Evolutionary conservation across 805 yeast genomes (phyloP), one percentile per base, ranked within the genome.

Genomic region (Vanderwaltozyma tropicalis): DNA sequence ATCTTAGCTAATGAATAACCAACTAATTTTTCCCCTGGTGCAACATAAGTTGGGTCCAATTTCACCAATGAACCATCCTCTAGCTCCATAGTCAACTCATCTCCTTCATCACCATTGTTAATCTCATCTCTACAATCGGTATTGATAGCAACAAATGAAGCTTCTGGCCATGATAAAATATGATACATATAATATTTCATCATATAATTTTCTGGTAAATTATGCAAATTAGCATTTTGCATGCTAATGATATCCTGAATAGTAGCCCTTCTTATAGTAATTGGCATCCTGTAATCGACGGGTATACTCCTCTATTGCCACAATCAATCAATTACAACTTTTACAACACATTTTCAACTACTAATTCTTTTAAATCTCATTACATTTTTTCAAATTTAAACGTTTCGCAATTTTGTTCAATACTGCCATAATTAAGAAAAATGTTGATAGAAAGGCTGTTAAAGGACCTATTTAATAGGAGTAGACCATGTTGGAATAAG

Each of bases 1-100:
- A 92, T 84, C 61, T 92, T 92, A 1, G 95, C 95, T 46, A 92
- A 67, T 4, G 86, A 97, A 55, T 92, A 92, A 5, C 97, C 98
- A n/a, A 92, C 94, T 25, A 92, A 72, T 49, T 84, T 80, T 55
- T 84, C 95, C 21, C 80, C 80, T 15, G 69, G 68, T 5, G 49
- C 55, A 34, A 79, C 72, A 54, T 80, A 80, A 24, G 85, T 73
- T 6, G 82, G 68, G 48, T 77, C 83, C 18, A 76, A 71, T 46
- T 76, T 77, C 18, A 57, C 45, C 28, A 44, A 49, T 25, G 49
- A 41, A 9, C 50, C 50, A 8, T 37, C 42, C 0, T 48, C 49
- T 10, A 39, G 29, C 32, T 58, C 50, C 19, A 52, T 16, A 30
- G 53, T 43, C 14, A 48, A 38, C 12, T 44, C 31, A 16, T 50